Conservation (phyloP, 768 basidiomycete species). For the Ramaria rubella region DNA sequence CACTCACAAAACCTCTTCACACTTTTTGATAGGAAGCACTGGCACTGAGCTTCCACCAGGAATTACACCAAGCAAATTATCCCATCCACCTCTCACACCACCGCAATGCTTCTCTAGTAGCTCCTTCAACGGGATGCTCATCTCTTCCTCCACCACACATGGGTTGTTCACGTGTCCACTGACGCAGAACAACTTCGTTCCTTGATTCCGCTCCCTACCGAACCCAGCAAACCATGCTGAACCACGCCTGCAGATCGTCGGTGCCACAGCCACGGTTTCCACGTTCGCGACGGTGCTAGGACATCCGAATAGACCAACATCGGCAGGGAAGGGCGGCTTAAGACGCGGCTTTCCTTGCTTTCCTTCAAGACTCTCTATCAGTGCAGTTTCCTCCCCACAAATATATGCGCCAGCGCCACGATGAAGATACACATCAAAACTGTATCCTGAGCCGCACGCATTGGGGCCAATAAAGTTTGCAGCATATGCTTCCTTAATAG, state of each 20-base stretch:
- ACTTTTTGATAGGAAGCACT: conserved; percentile 76
- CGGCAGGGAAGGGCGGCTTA: conserved; percentile 98
- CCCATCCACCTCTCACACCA: conserved; percentile 91
- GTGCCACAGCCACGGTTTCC: conserved; percentile 96
- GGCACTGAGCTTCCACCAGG: conserved; percentile 95
- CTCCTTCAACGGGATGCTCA: conserved; percentile 94
- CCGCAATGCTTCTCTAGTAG: conserved; percentile 96
- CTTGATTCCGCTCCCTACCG: conserved; percentile 86
- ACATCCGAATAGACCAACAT: conserved; percentile 95
- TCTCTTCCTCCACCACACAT: conserved; percentile 97
- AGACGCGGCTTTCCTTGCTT: conserved; percentile 97
- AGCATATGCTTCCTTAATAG: conserved; percentile 91
- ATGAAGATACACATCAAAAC: conserved; percentile 98
- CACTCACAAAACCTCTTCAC: conserved; percentile 82
- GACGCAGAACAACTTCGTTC: conserved; percentile 96
- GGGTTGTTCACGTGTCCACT: conserved; percentile 98
- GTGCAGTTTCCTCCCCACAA: conserved; percentile 96
- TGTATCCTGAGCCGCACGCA: conserved; percentile 86
- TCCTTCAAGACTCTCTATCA: conserved; percentile 95
- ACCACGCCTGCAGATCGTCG: conserved; percentile 91
- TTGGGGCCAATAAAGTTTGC: conserved; percentile 84
- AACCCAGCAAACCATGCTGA: conserved; percentile 88
- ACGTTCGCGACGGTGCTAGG: conserved; percentile 98
- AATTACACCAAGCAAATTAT: conserved; percentile 93
- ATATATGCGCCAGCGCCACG: conserved; percentile 98